Percentiles rank a stretch among this genome's conserved stretches.
These are phyloP conservation scores for Calonectria naviculata DNA, from an alignment of 2,329 filamentous ascomycete genomes.

Conservation along the genomic window DNA sequence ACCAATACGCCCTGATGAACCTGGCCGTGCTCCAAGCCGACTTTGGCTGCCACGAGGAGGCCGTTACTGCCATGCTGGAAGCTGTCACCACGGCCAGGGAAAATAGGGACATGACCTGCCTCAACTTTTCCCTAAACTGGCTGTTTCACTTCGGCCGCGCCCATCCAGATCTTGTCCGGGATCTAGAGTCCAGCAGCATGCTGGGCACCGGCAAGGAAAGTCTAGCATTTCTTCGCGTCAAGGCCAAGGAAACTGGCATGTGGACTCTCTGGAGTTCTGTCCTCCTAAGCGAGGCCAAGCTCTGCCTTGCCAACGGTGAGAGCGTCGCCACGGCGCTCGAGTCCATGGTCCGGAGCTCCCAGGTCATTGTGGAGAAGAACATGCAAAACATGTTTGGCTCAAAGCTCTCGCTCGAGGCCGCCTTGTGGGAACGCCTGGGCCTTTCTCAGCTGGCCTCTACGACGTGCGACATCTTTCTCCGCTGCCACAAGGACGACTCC, in stretches of 20 bases:
- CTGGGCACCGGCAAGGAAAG: slow-evolving; percentile 84
- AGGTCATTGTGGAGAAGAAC: slow-evolving; percentile 82
- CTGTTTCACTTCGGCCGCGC: slow-evolving; percentile 93
- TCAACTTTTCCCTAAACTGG: slow-evolving; percentile 97
- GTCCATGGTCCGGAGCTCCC: slow-evolving; percentile 83
- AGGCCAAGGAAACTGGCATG: slow-evolving; percentile 88
- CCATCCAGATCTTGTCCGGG: slow-evolving; percentile 79
- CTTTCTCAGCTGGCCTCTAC: slow-evolving; percentile 64
- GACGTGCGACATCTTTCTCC: slow-evolving; percentile 79
- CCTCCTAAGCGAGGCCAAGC: slow-evolving; percentile 85
- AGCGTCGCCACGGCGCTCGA: slow-evolving; percentile 75
- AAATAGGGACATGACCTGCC: slow-evolving; percentile 89
- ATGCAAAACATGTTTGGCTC: slow-evolving; percentile 79
- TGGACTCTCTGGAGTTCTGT: slow-evolving; percentile 87
- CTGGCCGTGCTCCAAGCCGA: slow-evolving; percentile 94
- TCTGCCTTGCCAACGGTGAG: slow-evolving; percentile 78
- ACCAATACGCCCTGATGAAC: slow-evolving; percentile 95
- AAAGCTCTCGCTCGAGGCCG: slow-evolving; percentile 77
- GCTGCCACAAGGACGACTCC: slow-evolving; percentile 71
- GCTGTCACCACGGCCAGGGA: slow-evolving; percentile 95
- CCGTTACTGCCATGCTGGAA: slow-evolving; percentile 93
- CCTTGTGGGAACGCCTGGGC: slow-evolving; percentile 83
- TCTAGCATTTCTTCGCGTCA: slow-evolving; percentile 83
- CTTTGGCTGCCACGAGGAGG: slow-evolving; percentile 91
- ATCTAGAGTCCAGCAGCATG: slow-evolving; percentile 77